phyloP scores from a whole-genome alignment of 345 rosid species.

The Carallia pectinifolia region DNA sequence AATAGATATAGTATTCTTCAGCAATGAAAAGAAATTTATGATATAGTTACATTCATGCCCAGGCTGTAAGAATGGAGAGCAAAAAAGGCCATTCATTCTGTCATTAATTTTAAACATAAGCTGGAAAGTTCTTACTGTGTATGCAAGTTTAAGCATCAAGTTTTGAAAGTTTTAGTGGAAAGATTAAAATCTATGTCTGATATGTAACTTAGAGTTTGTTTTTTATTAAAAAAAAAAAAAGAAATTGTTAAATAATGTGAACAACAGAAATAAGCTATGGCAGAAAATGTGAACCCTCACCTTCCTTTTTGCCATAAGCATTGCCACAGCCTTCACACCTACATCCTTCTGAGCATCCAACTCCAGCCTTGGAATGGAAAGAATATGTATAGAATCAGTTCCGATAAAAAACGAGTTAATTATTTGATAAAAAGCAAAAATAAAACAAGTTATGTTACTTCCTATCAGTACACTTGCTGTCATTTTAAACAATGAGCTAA shows the following conservation, averaged over 20 bases:
- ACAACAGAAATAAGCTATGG: neutral
- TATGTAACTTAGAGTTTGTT: too few relatives aligned
- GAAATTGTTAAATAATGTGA: neutral
- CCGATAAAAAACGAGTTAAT: neutral
- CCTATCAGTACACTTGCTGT: neutral
- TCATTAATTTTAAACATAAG: too few relatives aligned
- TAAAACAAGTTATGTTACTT: neutral
- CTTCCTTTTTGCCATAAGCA: constrained; percentile 35
- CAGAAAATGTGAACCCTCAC: constrained; percentile 10
- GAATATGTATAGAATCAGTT: constrained; percentile 5
- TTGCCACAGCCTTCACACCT: constrained; percentile 45
- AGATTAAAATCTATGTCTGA: too few relatives aligned
- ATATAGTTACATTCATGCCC: too few relatives aligned
- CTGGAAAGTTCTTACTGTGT: too few relatives aligned
- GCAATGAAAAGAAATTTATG: too few relatives aligned
- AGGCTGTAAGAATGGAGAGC: too few relatives aligned
- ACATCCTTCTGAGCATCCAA: constrained; percentile 49
- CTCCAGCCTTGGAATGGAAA: constrained; percentile 29
- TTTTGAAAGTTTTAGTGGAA: too few relatives aligned
- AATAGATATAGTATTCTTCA: too few relatives aligned
- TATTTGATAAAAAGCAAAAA: too few relatives aligned
- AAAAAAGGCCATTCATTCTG: too few relatives aligned
- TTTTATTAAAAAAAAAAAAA: neutral
- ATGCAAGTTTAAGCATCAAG: too few relatives aligned
- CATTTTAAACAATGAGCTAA: constrained; percentile 3